Evolutionary conservation across 768 basidiomycete species (phyloP).

Genomic region (Serendipita sp.): DNA sequence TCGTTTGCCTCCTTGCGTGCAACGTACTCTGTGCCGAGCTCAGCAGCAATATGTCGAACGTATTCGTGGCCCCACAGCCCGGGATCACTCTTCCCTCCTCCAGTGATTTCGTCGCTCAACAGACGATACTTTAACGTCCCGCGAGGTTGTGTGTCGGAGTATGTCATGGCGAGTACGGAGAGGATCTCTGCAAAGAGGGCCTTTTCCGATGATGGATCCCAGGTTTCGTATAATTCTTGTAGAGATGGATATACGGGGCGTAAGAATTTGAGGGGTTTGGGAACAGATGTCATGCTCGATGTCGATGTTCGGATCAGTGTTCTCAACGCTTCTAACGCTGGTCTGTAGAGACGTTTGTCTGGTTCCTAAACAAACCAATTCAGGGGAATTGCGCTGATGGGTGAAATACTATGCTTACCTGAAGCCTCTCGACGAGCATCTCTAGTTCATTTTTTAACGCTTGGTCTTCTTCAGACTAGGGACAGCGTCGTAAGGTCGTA

Average conservation of each 20-base stretch:
- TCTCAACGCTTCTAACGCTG: conserved; percentile 85
- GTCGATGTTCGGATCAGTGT: conserved; percentile 92
- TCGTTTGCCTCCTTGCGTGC: conserved; percentile 39
- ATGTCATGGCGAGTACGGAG: conserved; percentile 98
- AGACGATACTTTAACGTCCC: conserved; percentile 91
- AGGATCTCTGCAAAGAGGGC: conserved; percentile 85
- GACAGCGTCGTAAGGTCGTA: conserved; percentile 4
- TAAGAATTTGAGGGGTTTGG: conserved; percentile 96
- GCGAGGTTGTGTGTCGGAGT: conserved; percentile 92
- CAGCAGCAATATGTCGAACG: conserved; percentile 88
- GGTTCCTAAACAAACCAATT: conserved; percentile 46
- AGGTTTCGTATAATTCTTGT: conserved; percentile 67
- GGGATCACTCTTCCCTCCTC: conserved; percentile 64
- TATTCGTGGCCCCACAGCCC: conserved; percentile 99
- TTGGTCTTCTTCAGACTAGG: conserved; percentile 85
- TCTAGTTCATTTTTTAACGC: conserved; percentile 90
- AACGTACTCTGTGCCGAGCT: conserved; percentile 86
- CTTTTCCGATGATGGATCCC: conserved; percentile 66
- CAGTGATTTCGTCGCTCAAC: conserved; percentile 47
- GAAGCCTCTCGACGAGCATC: conserved; percentile 88
- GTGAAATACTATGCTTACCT: conserved; percentile 34
- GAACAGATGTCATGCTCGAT: conserved; percentile 97
- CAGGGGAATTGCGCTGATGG: neutral
- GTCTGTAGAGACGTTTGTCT: conserved; percentile 66
- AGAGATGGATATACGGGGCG: conserved; percentile 85